These are phyloP conservation scores for Chlamydomonas sphaeroides DNA, from an alignment of 139 green algal genomes.

Conservation along the genomic window DNA sequence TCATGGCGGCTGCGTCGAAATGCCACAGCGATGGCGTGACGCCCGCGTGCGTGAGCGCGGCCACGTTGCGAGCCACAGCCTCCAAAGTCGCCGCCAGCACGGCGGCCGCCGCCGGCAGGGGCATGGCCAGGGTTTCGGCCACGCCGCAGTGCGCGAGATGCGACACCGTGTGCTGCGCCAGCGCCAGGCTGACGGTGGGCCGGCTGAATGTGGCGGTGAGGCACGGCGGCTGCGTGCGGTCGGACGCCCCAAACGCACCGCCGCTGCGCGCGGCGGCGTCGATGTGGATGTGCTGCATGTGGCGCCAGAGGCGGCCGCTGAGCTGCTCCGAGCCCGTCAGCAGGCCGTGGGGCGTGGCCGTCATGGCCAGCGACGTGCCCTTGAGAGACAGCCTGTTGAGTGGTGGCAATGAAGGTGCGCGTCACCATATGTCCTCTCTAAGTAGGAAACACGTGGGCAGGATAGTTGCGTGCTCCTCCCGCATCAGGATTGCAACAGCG, in stretches of 20 bases:
- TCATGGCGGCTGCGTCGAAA: constrained; percentile 22
- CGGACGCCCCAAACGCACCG: background rate
- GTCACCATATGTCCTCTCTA: too few relatives aligned
- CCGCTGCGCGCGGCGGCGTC: constrained; percentile 21
- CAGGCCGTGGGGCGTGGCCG: constrained; percentile 17
- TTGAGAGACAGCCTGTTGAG: constrained; percentile 5
- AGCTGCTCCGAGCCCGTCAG: constrained; percentile 34
- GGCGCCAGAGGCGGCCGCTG: constrained; percentile 43
- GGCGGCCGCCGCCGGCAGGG: background rate
- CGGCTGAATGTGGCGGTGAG: constrained; percentile 22
- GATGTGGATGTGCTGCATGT: constrained; percentile 46
- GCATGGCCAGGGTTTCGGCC: constrained; percentile 6
- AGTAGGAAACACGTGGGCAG: too few relatives aligned
- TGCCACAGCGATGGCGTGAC: constrained; percentile 25
- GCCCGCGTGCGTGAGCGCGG: constrained; percentile 3
- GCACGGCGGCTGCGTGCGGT: background rate
- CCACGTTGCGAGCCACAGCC: background rate
- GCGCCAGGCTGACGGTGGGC: background rate
- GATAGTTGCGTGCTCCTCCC: too few relatives aligned
- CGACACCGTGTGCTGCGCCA: constrained; percentile 42
- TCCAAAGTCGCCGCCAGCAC: constrained; percentile 29
- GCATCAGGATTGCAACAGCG: too few relatives aligned
- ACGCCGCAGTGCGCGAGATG: constrained; percentile 22
- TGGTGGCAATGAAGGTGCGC: too few relatives aligned
- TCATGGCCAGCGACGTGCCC: constrained; percentile 27